Base-by-base conservation (phyloP, 495 filamentous ascomycete genomes). In the Aspergillus affinis region DNA sequence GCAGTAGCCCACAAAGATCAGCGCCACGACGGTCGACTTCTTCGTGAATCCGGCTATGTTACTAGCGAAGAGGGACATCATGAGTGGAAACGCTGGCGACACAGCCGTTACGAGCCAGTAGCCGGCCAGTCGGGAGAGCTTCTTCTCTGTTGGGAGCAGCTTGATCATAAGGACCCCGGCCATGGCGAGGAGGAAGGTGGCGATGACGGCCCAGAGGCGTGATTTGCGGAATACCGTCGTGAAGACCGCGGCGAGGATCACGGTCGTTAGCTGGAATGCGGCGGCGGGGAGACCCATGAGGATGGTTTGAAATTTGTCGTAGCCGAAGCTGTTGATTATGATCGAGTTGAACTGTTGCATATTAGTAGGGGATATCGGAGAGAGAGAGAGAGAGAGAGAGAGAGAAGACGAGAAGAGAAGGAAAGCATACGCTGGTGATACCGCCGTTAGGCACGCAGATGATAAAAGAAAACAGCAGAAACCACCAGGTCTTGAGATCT, bases 401-500 rank as follows among this genome's bases (percentile, higher is more conserved):
- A 30, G 20, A n/a, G n/a, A n/a, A n/a, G n/a, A n/a, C n/a, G 50
- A n/a, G n/a, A 8, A 7, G 17, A 10, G 19, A n/a, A 41, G 5
- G 17, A 54, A 3, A 46, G 21, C 65, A 44, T 61, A 67, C 65
- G 20, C 58, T 64, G 17, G 65, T 67, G 0, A 51, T 57, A 15
- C 68, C 72, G 17, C 72, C 72, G 41, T 65, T 68, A 5, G 62
- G 63, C 5, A 68, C 48, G 20, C 57, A 63, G 18, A 61, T 61
- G 27, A 61, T 36, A n/a, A 68, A 63, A 6, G 60, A 56, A 27
- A 63, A 68, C 1, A 65, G 12, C 29, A 68, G 29, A 32, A 68
- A 61, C 57, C 60, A 63, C 65, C 65, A 70, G 20, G 61, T 74
- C 63, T 78, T 77, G 1, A 74, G 71, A 62, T 83, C 68, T 6